A percentile compares a stretch with the other conserved stretches of the same genome.
These are phyloP conservation scores for Yamadazyma philogaea DNA, from an alignment of 805 yeast species.

Conservation along the genomic window DNA sequence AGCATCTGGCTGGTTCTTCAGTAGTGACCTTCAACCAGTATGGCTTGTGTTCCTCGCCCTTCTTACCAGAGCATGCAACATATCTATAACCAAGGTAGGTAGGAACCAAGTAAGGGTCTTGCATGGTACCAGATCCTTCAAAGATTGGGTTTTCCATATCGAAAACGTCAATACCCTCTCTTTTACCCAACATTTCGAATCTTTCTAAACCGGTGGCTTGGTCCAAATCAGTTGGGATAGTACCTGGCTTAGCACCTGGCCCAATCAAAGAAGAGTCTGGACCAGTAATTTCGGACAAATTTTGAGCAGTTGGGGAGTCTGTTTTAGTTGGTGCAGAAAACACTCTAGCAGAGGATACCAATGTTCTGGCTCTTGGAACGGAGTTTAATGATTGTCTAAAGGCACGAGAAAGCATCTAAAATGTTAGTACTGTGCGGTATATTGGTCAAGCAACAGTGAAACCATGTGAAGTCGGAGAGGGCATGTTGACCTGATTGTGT, in stretches of 20 bases:
- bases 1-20: slow-evolving; percentile 86
- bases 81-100: slow-evolving; percentile 90
- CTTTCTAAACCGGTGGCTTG: slow-evolving; percentile 99
- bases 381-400: slow-evolving; percentile 10
- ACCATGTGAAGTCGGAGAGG: not conserved
- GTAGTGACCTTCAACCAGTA: slow-evolving; percentile 90
- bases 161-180: slow-evolving; percentile 92
- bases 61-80: slow-evolving; percentile 93
- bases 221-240: slow-evolving; percentile 89
- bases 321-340: slow-evolving; percentile 27
- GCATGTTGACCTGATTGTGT: too few species aligned
- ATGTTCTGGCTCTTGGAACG: slow-evolving; percentile 25
- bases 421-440: slow-evolving; percentile 1
- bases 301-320: slow-evolving; percentile 59
- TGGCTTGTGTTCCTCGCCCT: slow-evolving; percentile 83
- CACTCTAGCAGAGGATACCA: slow-evolving; percentile 32
- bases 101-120: slow-evolving; percentile 85
- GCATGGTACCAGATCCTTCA: slow-evolving; percentile 86
- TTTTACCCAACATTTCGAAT: slow-evolving; percentile 87
- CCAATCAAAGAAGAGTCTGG: slow-evolving; percentile 74
- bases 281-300: slow-evolving; percentile 75
- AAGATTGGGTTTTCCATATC: slow-evolving; percentile 86
- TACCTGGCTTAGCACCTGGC: slow-evolving; percentile 82
- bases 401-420: slow-evolving; percentile 16
- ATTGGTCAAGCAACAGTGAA: not conserved